phyloP scores from a whole-genome alignment of 23 red algal species.

The Agarophyton chilense region DNA sequence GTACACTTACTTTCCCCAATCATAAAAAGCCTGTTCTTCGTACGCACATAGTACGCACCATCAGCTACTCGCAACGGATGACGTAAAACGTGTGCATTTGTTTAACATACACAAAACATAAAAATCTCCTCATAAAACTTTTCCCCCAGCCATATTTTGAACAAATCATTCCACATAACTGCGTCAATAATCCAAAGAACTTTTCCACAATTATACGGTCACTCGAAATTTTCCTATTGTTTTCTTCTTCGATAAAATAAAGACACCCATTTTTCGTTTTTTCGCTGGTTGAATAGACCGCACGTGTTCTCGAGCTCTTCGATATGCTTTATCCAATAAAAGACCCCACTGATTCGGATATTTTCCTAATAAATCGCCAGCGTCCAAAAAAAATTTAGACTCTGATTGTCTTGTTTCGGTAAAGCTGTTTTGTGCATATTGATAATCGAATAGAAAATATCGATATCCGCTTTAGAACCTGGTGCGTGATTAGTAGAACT shows the following conservation, averaged over 20 bases:
- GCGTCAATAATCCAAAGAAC: neutral
- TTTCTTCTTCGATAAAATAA: neutral
- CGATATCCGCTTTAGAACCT: neutral
- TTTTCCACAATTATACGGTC: neutral
- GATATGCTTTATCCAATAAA: conserved; percentile 4
- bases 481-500: neutral
- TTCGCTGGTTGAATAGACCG: neutral
- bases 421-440: neutral
- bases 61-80: conserved; percentile 9
- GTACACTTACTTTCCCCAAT: neutral
- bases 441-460: neutral
- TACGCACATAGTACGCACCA: neutral
- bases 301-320: neutral
- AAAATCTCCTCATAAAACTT: neutral
- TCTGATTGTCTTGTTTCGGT: neutral
- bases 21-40: neutral
- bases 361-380: neutral
- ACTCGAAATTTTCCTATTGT: neutral
- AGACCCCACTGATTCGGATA: neutral
- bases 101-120: neutral
- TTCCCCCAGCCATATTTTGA: conserved; percentile 12
- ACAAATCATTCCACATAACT: neutral
- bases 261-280: neutral
- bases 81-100: conserved; percentile 13
- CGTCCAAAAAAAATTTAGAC: neutral